A percentile compares a stretch with the other conserved stretches of the same genome.
phyloP scores from a whole-genome alignment of 2,329 filamentous ascomycete genomes.

The Trichoderma pleuroti region DNA sequence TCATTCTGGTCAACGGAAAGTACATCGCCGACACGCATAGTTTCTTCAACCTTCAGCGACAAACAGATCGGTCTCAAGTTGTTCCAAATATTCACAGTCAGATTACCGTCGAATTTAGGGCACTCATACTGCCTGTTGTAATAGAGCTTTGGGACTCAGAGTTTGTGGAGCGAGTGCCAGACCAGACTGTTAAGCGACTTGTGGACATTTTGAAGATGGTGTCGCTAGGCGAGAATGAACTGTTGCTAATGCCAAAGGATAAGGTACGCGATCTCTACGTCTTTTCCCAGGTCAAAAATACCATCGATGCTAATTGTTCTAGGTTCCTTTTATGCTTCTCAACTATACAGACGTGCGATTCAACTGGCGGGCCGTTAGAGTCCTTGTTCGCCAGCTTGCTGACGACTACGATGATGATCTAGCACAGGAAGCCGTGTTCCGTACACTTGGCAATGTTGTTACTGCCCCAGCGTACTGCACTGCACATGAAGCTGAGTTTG shows the following conservation, averaged over 20 bases:
- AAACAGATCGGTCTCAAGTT: conserved; percentile 41
- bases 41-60: conserved; percentile 43
- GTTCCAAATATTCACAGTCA: conserved; percentile 56
- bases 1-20: conserved; percentile 71
- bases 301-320: not conserved
- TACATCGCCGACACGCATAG: conserved; percentile 73
- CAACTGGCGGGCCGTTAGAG: conserved; percentile 40
- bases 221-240: conserved; percentile 72
- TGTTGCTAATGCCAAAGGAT: conserved; percentile 58
- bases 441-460: conserved; percentile 64
- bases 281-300: not conserved
- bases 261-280: conserved; percentile 41
- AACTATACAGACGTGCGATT: conserved; percentile 44
- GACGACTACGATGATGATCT: conserved; percentile 53
- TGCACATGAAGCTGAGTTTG: conserved; percentile 55
- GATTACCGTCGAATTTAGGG: conserved; percentile 81
- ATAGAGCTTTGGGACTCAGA: conserved; percentile 80
- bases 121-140: conserved; percentile 72
- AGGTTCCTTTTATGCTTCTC: conserved; percentile 39
- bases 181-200: conserved; percentile 70
- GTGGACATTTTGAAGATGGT: conserved; percentile 81
- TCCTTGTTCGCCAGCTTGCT: conserved; percentile 33
- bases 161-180: conserved; percentile 76
- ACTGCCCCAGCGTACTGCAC: conserved; percentile 72
- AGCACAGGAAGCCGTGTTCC: conserved; percentile 74